phyloP scores from a whole-genome alignment of 2,329 filamentous ascomycete species.

The Fusarium chuoi region DNA sequence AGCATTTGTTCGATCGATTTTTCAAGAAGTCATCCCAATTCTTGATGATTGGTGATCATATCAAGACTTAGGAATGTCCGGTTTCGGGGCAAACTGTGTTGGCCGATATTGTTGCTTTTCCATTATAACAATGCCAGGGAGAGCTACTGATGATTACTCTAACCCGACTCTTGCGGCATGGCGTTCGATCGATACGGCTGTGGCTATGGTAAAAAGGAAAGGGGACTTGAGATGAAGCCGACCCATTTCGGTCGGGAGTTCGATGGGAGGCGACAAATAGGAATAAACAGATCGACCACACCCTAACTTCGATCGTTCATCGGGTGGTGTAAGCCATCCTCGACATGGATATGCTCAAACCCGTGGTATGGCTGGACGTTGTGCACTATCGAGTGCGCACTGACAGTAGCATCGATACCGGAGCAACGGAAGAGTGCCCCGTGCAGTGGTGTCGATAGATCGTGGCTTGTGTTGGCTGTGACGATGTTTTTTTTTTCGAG shows the following conservation, averaged over 20 bases:
- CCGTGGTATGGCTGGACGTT: neutral
- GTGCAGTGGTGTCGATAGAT: neutral
- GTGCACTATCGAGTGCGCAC: neutral
- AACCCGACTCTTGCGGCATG: constrained; percentile 1
- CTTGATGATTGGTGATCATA: neutral
- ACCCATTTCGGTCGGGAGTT: constrained; percentile 5
- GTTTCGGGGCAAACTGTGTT: neutral
- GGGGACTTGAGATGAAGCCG: constrained; percentile 1
- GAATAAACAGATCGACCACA: neutral
- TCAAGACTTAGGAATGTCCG: neutral
- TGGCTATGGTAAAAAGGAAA: neutral
- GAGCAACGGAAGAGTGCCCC: neutral
- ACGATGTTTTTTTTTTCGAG: neutral
- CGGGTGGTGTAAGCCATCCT: neutral
- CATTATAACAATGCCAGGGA: neutral
- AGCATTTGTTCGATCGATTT: neutral
- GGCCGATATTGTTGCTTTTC: neutral
- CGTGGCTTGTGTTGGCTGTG: neutral
- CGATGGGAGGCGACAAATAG: neutral
- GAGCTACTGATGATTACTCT: neutral
- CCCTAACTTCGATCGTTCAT: neutral
- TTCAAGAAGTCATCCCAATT: neutral
- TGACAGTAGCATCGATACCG: neutral
- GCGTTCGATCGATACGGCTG: neutral
- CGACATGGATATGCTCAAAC: neutral